Base-by-base conservation (phyloP, 768 basidiomycete genomes). In the Tylopilus subfusipes region DNA sequence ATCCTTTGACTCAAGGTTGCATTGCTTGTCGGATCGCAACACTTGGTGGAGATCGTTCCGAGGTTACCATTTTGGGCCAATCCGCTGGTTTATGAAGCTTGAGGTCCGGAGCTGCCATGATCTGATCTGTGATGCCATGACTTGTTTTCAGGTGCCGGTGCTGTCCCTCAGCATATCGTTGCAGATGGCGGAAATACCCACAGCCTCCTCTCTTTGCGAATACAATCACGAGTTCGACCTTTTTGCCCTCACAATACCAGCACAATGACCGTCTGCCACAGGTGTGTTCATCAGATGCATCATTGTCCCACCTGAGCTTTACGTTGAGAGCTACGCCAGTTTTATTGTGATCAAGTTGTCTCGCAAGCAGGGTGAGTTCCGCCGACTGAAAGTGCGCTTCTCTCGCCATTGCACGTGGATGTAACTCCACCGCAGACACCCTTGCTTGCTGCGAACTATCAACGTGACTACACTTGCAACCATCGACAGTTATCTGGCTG, bases 111-210 rank as follows among this genome's bases (percentile, higher is more conserved):
- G n/a, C 5, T 30, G 9, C n/a, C 14, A 19, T 38, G 11, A 29
- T 8, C 25, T 48, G 36, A 27, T 48, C 27, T 34, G 19, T 27
- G 29, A 24, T 21, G 31, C 13, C n/a, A n/a, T n/a, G n/a, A n/a
- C 44, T 25, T 13, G 12, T 51, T 51, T 39, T 44, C 25, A 71
- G 75, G 75, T 47, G 78, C 75, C 30, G 78, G 78, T 2, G 76
- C 77, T 5, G 76, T 78, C 5, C 43, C 78, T 18, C 77, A n/a
- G n/a, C 14, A 34, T 14, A 34, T 16, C 13, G 33, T 34, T 76
- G 54, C 77, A 78, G 69, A 77, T 44, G 66, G 66, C 12, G 77
- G 77, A 19, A 63, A 69, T 31, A 78, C 78, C 3, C 50, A n/a
- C n/a, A 62, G 4, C 77, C 77, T 11, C 73, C 73, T 18, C 69